Evolutionary conservation across 768 basidiomycete genomes (phyloP).

Genomic region (Pulveroboletus sp.): DNA sequence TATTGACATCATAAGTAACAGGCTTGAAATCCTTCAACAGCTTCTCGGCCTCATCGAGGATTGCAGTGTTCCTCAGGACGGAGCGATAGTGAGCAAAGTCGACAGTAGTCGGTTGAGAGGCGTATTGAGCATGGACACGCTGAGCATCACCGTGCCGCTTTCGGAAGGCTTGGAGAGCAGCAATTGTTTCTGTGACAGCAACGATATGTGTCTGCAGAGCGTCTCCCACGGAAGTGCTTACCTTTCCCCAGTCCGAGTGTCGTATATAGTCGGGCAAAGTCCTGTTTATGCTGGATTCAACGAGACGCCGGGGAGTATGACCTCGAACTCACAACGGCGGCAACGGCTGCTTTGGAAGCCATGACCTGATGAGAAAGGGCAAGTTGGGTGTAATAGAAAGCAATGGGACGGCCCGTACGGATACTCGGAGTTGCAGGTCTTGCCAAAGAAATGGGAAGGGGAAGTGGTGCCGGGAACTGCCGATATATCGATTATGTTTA

Average conservation of each 20-base stretch:
- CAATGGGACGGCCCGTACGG: conserved; percentile 10
- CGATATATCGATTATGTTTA: conserved; percentile 9
- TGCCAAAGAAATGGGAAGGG: conserved; percentile 1
- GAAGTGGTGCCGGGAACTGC: conserved; percentile 26
- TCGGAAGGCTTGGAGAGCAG: conserved; percentile 90
- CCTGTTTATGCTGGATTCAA: conserved; percentile 41
- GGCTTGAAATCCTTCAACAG: conserved; percentile 86
- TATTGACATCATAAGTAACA: conserved; percentile 83
- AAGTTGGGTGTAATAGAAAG: background rate
- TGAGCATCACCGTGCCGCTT: conserved; percentile 91
- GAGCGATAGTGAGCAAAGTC: conserved; percentile 91
- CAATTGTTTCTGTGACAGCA: conserved; percentile 67
- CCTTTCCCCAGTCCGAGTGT: conserved; percentile 85
- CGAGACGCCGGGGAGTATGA: background rate
- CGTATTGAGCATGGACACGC: conserved; percentile 58
- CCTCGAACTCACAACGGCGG: conserved; percentile 50
- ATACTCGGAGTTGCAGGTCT: conserved; percentile 13
- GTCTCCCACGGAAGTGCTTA: conserved; percentile 20
- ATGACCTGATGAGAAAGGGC: conserved; percentile 33
- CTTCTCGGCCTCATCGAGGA: conserved; percentile 93
- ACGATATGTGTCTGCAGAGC: conserved; percentile 1
- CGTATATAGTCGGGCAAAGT: conserved; percentile 79
- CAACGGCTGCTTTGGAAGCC: conserved; percentile 69
- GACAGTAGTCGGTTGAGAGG: conserved; percentile 72
- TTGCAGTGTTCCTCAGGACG: conserved; percentile 84